A percentile compares a stretch with the other conserved stretches of the same genome.
Evolutionary conservation across 2,329 filamentous ascomycete species (phyloP).

Genomic region (Hypomyces rosellus): DNA sequence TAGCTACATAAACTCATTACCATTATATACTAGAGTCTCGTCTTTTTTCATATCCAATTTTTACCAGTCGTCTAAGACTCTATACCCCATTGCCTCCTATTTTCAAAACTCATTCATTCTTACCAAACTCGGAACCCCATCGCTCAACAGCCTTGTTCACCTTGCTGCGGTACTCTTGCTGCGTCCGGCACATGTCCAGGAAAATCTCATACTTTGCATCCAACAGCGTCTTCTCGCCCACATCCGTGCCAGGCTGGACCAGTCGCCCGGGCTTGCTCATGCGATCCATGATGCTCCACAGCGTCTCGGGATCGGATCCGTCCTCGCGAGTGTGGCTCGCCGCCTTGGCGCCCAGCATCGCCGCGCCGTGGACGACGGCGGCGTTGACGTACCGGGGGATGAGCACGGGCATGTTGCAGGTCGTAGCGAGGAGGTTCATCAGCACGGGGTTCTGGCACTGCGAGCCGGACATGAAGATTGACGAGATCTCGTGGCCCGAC

Average conservation of each 20-base stretch:
- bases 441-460: conserved; percentile 94
- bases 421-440: conserved; percentile 85
- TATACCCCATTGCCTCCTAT: no score
- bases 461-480: conserved; percentile 97
- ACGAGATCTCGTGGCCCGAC: conserved; percentile 77
- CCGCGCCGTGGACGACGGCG: conserved; percentile 94
- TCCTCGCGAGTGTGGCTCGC: conserved; percentile 67
- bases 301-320: conserved; percentile 67
- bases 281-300: conserved; percentile 97
- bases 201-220: conserved; percentile 94
- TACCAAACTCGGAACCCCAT: conserved; percentile 28
- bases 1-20: conserved; percentile 8
- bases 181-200: conserved; percentile 80
- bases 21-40: conserved; percentile 10
- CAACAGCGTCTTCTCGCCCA: conserved; percentile 70
- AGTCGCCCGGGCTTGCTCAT: conserved; percentile 92
- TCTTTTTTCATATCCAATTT: neutral
- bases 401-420: conserved; percentile 85
- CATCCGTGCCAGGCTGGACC: conserved; percentile 66
- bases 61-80: no score
- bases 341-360: conserved; percentile 97
- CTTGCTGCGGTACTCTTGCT: conserved; percentile 73
- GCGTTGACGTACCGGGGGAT: conserved; percentile 93
- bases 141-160: conserved; percentile 57
- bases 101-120: conserved; percentile 13